Base-by-base conservation (phyloP, 495 filamentous ascomycete species). In the Xylaria curta region DNA sequence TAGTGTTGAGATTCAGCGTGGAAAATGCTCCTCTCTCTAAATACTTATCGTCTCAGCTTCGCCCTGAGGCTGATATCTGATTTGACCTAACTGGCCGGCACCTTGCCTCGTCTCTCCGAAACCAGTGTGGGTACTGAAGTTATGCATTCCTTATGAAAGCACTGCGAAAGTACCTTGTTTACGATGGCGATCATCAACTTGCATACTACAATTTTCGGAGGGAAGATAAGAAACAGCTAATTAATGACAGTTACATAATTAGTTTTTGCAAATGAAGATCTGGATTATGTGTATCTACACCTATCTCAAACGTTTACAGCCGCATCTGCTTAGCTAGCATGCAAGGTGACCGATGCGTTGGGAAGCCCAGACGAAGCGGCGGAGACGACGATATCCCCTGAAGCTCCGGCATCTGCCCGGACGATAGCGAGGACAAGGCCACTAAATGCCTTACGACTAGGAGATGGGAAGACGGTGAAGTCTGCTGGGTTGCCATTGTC, bases 401-500 rank as follows among this genome's bases (percentile, higher is more conserved):
- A 60, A 0, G 66, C 72, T 0, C 81, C 82, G 7, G 72, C 24
- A 9, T 78, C 75, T 9, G 80, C 72, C 0, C 80, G 76, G 1
- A 86, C 79, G 62, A 85, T 81, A 0, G 79, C 81, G 9, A 87
- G 77, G 2, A 81, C 81, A 17, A 83, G 73, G 0, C 84, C 85
- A 42, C 76, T 77, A 71, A 83, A 85, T 0, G 84, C 84, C n/a
- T 85, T 79, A 0, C 85, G 72, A 42, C 77, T 79, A 53, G 72
- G 64, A 19, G 81, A 84, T 19, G 82, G 81, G 72, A 87, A 85
- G 7, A 73, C 75, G 2, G 77, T 81, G 68, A 84, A 80, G 49
- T 86, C 84, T 0, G 81, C 77, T 0, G 84, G 81, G 58, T 87
- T 78, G 0, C 85, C 85, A 66, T 86, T 87, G 58, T 87, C 84